A percentile compares a stretch with the other conserved stretches of the same genome.
phyloP scores from a whole-genome alignment of 257 asterid genomes.

The Voacanga thouarsii region DNA sequence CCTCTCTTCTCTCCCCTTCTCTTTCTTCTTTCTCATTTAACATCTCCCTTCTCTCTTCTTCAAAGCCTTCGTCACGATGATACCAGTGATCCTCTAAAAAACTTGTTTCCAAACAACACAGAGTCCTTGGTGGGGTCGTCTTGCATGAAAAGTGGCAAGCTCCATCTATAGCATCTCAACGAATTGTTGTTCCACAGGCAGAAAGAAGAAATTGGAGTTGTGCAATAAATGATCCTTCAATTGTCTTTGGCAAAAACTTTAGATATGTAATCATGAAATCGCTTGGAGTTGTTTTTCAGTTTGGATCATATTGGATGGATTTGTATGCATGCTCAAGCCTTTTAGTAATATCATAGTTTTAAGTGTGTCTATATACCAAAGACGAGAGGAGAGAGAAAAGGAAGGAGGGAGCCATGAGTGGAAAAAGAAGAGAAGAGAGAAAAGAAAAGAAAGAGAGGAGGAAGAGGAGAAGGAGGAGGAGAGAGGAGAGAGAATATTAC shows the following conservation, averaged over 20 bases:
- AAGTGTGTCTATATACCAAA: conserved; percentile 92
- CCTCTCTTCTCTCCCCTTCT: no score
- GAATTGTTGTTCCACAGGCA: no score
- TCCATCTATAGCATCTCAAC: background rate
- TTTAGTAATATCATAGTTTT: conserved; percentile 91
- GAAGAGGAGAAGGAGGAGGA: no score
- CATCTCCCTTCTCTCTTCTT: background rate
- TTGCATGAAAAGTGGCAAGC: background rate
- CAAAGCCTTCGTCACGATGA: conserved; percentile 13
- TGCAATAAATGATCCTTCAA: conserved; percentile 4
- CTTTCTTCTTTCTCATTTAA: no score
- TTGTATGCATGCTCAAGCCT: conserved; percentile 94
- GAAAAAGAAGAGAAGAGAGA: no score
- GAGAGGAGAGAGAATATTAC: no score
- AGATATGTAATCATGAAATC: conserved; percentile 80
- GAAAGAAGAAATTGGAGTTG: background rate
- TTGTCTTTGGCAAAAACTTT: conserved; percentile 83
- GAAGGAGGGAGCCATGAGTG: no score
- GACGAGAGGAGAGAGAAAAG: no score
- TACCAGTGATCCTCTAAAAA: background rate
- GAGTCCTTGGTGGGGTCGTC: background rate
- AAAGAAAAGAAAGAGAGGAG: no score
- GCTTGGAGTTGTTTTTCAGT: conserved; percentile 75
- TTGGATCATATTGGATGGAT: conserved; percentile 88
- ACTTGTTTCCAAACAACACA: background rate